These are phyloP conservation scores for Metarhizium anisopliae DNA, from an alignment of 2,329 filamentous ascomycete genomes.

Conservation along the genomic window DNA sequence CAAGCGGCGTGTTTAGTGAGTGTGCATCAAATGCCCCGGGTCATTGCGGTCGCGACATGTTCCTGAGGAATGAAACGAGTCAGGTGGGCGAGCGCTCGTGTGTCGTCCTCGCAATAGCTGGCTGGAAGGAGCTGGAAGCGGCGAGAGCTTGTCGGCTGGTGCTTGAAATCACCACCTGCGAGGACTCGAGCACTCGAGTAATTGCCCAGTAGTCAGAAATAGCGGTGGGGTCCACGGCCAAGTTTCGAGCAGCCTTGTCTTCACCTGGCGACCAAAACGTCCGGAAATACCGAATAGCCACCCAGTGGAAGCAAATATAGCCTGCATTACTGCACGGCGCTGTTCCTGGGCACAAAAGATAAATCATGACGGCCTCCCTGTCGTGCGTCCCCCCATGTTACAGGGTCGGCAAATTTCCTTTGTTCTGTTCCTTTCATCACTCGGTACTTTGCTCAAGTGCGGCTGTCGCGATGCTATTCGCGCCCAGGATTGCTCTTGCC, in stretches of 20 bases:
- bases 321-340: neutral
- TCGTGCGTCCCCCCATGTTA: neutral
- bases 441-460: neutral
- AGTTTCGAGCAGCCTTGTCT: neutral
- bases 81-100: neutral
- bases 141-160: too few relatives aligned
- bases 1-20: neutral
- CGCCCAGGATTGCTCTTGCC: slow-evolving; percentile 2
- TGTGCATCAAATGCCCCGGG: too few relatives aligned
- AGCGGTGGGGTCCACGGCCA: neutral
- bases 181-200: too few relatives aligned
- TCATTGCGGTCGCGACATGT: neutral
- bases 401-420: neutral
- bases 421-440: neutral
- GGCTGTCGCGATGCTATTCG: slow-evolving; percentile 6
- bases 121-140: neutral
- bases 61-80: neutral
- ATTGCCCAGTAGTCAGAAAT: neutral
- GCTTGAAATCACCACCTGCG: neutral
- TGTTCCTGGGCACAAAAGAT: neutral
- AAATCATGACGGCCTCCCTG: neutral
- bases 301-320: neutral
- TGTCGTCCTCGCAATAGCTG: neutral
- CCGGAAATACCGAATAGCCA: neutral
- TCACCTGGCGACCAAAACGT: neutral